Evolutionary conservation across 2,329 filamentous ascomycete species (phyloP).

Genomic region (Hymenoscyphus albidus): DNA sequence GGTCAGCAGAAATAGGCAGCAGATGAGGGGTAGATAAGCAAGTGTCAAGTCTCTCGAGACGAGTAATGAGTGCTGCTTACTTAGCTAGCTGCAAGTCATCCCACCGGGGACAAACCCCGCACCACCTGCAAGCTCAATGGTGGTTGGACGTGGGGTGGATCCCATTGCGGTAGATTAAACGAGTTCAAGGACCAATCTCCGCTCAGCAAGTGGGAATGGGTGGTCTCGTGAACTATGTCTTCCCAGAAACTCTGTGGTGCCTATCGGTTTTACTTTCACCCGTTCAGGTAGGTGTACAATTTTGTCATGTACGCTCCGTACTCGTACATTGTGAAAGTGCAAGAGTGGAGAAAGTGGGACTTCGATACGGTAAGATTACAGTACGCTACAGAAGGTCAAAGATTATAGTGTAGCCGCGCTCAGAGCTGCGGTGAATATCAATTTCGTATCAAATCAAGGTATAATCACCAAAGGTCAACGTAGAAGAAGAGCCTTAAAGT

Average conservation of each 20-base stretch:
- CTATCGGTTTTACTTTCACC: background rate
- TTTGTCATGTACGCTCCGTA: background rate
- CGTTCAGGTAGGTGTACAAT: background rate
- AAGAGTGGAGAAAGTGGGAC: background rate
- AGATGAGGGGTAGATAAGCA: constrained; percentile 11
- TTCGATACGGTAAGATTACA: background rate
- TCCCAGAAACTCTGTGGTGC: background rate
- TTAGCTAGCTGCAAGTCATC: constrained; percentile 9
- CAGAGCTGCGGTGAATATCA: constrained; percentile 13
- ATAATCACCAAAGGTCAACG: constrained; percentile 5
- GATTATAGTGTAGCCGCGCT: constrained; percentile 7
- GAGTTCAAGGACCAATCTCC: constrained; percentile 5
- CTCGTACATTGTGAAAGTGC: background rate
- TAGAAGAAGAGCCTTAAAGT: background rate
- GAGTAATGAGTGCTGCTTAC: background rate
- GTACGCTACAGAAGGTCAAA: background rate
- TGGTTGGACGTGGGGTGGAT: background rate
- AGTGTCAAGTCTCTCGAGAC: background rate
- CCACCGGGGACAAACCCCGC: background rate
- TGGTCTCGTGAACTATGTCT: constrained; percentile 6
- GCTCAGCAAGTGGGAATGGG: constrained; percentile 9
- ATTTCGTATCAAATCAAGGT: constrained; percentile 7
- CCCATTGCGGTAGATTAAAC: constrained; percentile 8
- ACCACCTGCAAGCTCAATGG: background rate
- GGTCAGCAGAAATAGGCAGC: background rate